Evolutionary conservation across 352 stramenopile species (phyloP).

Genomic region (Phytophthora crassamura): DNA sequence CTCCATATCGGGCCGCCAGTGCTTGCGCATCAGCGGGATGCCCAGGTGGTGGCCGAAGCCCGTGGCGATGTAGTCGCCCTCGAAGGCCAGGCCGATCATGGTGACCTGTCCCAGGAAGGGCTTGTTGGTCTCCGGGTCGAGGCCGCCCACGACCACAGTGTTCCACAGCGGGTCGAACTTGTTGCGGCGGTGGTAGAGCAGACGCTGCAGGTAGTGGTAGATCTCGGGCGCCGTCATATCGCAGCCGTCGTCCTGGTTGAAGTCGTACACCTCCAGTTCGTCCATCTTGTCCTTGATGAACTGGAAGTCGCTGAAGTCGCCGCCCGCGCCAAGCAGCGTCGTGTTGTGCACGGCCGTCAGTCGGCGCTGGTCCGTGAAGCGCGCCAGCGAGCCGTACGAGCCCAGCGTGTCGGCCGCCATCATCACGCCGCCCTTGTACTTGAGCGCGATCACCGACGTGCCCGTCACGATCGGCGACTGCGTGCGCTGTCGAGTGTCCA

Average conservation of each 20-base stretch:
- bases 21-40: conserved; percentile 96
- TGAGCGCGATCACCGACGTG: conserved; percentile 96
- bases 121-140: conserved; percentile 88
- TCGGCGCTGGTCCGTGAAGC: conserved; percentile 95
- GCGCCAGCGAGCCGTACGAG: conserved; percentile 97
- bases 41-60: conserved; percentile 98
- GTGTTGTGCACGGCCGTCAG: conserved; percentile 88
- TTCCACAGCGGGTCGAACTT: conserved; percentile 99
- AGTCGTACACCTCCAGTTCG: conserved; percentile 94
- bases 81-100: conserved; percentile 97
- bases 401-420: conserved; percentile 98
- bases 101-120: conserved; percentile 97
- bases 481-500: conserved; percentile 83
- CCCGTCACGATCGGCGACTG: conserved; percentile 97
- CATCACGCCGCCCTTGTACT: conserved; percentile 97
- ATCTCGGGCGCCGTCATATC: conserved; percentile 94
- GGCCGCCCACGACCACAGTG: conserved; percentile 96
- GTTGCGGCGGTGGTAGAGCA: conserved; percentile 99
- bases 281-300: conserved; percentile 95
- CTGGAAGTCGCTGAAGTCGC: conserved; percentile 99
- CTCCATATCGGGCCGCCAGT: conserved; percentile 93
- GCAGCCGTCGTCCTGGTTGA: conserved; percentile 95
- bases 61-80: conserved; percentile 97
- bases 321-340: conserved; percentile 95
- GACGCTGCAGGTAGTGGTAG: conserved; percentile 97